Evolutionary conservation across 164 flowering plant genomes (phyloP).

Genomic region (Aristolochia fimbriata): DNA sequence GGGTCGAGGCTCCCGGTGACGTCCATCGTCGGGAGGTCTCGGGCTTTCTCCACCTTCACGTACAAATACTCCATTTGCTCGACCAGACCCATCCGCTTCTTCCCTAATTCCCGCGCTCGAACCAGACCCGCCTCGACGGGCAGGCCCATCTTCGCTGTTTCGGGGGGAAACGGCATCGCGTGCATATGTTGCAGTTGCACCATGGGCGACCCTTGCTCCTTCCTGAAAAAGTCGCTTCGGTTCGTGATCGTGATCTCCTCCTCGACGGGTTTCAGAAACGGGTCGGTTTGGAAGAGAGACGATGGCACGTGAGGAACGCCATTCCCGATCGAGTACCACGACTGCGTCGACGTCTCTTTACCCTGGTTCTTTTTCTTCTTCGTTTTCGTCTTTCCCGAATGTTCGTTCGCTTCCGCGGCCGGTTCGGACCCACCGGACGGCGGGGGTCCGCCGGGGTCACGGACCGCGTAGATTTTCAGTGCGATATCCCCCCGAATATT

Average conservation of each 20-base stretch:
- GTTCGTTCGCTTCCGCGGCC: not conserved
- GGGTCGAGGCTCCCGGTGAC: slow-evolving; percentile 71
- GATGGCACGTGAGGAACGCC: not conserved
- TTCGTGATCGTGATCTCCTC: slow-evolving; percentile 14
- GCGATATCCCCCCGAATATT: slow-evolving; percentile 71
- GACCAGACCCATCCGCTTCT: slow-evolving; percentile 52
- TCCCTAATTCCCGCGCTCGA: slow-evolving; percentile 2
- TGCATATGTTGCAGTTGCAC: slow-evolving; percentile 21
- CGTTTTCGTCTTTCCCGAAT: slow-evolving; percentile 13
- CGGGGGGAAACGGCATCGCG: not conserved
- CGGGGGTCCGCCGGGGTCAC: slow-evolving; percentile 11
- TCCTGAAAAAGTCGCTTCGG: slow-evolving; percentile 35
- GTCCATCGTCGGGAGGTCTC: slow-evolving; percentile 69
- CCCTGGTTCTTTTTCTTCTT: slow-evolving; percentile 29
- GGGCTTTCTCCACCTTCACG: slow-evolving; percentile 68
- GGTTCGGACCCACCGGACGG: slow-evolving; percentile 2
- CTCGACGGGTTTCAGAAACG: slow-evolving; percentile 1
- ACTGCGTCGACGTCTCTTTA: slow-evolving; percentile 35
- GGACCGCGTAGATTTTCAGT: slow-evolving; percentile 27
- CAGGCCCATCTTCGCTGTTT: not conserved
- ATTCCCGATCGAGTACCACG: slow-evolving; percentile 38
- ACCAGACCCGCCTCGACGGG: not conserved
- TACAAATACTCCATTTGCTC: slow-evolving; percentile 71
- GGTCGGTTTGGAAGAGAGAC: not conserved
- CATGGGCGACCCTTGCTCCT: slow-evolving; percentile 48